Conservation (phyloP, 2,329 filamentous ascomycete species). For the Colletotrichum shisoi region DNA sequence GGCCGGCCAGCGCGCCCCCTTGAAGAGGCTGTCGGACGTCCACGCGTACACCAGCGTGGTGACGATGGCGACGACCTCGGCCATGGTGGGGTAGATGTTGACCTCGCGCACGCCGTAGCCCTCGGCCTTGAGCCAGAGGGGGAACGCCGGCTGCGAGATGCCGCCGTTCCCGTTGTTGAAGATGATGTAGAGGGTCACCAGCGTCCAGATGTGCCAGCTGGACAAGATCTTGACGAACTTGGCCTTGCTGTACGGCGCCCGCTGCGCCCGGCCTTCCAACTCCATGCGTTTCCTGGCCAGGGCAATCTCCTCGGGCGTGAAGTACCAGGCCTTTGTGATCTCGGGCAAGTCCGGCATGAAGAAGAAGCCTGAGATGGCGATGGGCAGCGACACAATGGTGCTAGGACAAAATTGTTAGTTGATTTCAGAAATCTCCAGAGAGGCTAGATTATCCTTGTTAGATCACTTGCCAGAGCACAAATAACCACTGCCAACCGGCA, state of each 20-base stretch:
- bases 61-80: constrained; percentile 30
- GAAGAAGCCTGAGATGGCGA: constrained; percentile 60
- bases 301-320: constrained; percentile 41
- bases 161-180: constrained; percentile 60
- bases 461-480: constrained; percentile 52
- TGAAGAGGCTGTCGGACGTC: constrained; percentile 29
- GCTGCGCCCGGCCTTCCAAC: constrained; percentile 55
- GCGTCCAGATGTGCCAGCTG: constrained; percentile 54
- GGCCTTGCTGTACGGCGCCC: constrained; percentile 51
- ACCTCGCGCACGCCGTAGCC: constrained; percentile 59
- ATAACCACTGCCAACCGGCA: constrained; percentile 64
- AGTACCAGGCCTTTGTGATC: constrained; percentile 48
- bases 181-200: constrained; percentile 51
- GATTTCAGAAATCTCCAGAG: too few species aligned
- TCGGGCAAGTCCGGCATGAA: constrained; percentile 60
- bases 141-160: constrained; percentile 47
- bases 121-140: constrained; percentile 53
- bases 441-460: too few species aligned
- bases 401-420: constrained; percentile 53
- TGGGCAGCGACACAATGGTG: constrained; percentile 60
- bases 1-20: constrained; percentile 59
- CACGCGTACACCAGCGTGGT: constrained; percentile 32
- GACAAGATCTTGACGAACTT: constrained; percentile 68
- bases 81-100: constrained; percentile 53
- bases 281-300: constrained; percentile 45